Base-by-base conservation (phyloP, 2,329 filamentous ascomycete genomes). In the Colletotrichum sp. region DNA sequence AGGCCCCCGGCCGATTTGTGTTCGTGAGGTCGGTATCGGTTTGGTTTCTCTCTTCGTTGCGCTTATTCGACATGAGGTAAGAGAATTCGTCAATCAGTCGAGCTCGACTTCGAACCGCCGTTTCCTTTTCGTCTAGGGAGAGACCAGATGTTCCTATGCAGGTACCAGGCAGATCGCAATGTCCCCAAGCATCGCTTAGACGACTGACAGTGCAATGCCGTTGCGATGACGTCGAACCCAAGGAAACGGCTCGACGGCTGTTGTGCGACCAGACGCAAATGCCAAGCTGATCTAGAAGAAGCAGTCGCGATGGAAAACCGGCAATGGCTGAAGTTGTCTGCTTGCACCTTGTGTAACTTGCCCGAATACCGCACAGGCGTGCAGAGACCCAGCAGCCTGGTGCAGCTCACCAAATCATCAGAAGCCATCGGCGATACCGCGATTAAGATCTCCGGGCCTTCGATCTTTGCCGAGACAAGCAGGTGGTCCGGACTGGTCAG, bases 361-460 rank as follows among this genome's bases (percentile, higher is more conserved):
- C 13, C 30, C 52, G 39, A 63, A 28, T 9, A 65, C 36, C 28
- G 25, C 39, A 22, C 68, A 55, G 48, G 64, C 28, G n/a, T 30
- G 36, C 28, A 34, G 28, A 52, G 52, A 61, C 73, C 73, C 73
- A 27, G 44, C 57, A 57, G 22, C 34, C 28, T 55, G 70, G 70
- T 57, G 34, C 64, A 25, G 52, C 28, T 7, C 39, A 52, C n/a
- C 32, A 57, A 22, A 48, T 57, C 57, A 11, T 68, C 55, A 30
- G 30, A 60, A 44, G 7, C 28, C 34, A 69, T 59, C 27, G 57
- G 30, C 44, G 57, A 69, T 76, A 48, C 48, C 65, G 64, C 59
- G 36, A 67, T 61, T 68, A 65, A 68, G 70, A 76, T 76, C 74
- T 73, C 64, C 57, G 64, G 65, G 48, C 73, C 63, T 69, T 74